Base-by-base conservation (phyloP, 495 filamentous ascomycete genomes). In the Penicillium macrosclerotiorum region DNA sequence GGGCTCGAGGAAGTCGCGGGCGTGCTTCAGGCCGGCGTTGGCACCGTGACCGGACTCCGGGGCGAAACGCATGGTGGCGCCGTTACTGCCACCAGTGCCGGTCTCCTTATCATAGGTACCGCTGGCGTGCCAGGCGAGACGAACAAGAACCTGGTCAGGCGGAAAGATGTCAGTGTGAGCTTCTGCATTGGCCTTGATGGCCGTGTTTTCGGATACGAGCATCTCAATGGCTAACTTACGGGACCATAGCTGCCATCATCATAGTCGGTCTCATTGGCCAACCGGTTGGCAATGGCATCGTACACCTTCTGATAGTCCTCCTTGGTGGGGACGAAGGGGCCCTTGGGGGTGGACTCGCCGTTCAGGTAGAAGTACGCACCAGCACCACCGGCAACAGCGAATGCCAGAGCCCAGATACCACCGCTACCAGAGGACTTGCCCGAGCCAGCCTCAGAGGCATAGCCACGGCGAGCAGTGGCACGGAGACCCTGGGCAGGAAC, bases 261-360 rank as follows among this genome's bases (percentile, higher is more conserved):
- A 60, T 96, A 96, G 47, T 96, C 89, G 51, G 93, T 89, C 58
- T 93, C 81, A 71, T 95, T 86, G 67, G 90, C 84, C 34, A 98
- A 72, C 24, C 73, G 71, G 56, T 74, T 68, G 27, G 93, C 90
- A 58, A 98, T 82, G 62, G 83, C 85, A 59, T 95, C 82, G 72
- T 98, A 98, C 49, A 96, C 90, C 72, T 87, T 85, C 79, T 96
- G 90, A 75, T 95, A 98, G 67, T 98, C 90, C 45, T 83, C 83
- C 71, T 86, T 78, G 52, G 78, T 86, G 52, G 91, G 89, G 17
- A 71, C 77, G 69, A 94, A 87, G 48, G 67, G 65, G 30, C 49
- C 64, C 35, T 71, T 59, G 42, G 61, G 59, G 25, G 60, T 52
- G 49, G 65, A 57, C 43, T 71, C 69, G 54, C 82, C 79, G 46